Base-by-base conservation (phyloP, 2,329 filamentous ascomycete genomes). In the Talaromyces sp. region DNA sequence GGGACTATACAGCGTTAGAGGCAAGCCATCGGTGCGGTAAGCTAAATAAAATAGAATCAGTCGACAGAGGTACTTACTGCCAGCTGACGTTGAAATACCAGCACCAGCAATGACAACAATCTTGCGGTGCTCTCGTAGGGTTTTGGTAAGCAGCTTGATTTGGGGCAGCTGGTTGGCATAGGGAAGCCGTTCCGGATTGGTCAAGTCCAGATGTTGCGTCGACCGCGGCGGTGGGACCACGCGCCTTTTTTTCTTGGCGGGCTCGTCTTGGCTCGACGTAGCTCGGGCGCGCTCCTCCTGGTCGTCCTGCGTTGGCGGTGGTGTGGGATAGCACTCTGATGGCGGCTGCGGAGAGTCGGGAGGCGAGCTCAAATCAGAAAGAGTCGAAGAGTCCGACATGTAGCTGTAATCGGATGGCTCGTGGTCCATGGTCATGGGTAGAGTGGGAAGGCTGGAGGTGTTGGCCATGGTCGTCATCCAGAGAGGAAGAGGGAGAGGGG, bases 101-200 rank as follows among this genome's bases (percentile, higher is more conserved):
- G 95, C 95, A 65, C 95, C 95, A 56, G 94, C 95, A 76, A 99
- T 91, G 60, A 98, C 92, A 39, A 99, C 92, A 75, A 99, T 96
- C 82, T 97, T 97, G 80, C 93, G 91, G 82, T 95, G 95, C 74
- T 91, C 93, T 72, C 90, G 89, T 64, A 99, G 79, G 27, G 88
- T 89, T 50, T 88, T 86, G 52, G 93, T 80, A 35, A 99, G 82
- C 64, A 88, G 85, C 67, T 90, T 85, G 45, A 97, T 81, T 71
- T 89, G 84, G 35, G 80, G 77, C 67, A 84, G 79, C 67, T 94
- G 86, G 43, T 85, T 82, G 47, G 73, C 70, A 31, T 74, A 73
- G 24, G 74, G 75, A 58, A 75, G 70, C 48, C 69, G 67, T 33
- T 73, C 68, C 60, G 70, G 65, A 56, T 71, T 70, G 22, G 76